phyloP scores from a whole-genome alignment of 2,329 filamentous ascomycete genomes.

The Nemania diffusa region DNA sequence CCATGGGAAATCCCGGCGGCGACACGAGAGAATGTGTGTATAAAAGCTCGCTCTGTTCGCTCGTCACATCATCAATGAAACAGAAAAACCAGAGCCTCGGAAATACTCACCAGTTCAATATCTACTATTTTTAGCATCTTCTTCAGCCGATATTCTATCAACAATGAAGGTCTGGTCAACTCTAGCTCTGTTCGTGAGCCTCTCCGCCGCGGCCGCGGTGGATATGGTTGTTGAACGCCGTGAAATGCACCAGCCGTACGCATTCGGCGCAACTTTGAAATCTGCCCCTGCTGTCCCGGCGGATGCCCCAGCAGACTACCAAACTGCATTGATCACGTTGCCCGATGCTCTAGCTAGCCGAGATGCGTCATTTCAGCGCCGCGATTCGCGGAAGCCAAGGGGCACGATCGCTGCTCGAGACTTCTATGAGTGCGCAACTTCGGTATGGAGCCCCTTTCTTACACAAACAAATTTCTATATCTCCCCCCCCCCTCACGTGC shows the following conservation, averaged over 20 bases:
- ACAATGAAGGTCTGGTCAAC: conserved; percentile 45
- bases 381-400: conserved; percentile 37
- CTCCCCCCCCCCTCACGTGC: neutral
- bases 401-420: conserved; percentile 42
- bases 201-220: conserved; percentile 38
- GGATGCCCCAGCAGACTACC: conserved; percentile 38
- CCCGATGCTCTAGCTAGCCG: too few relatives aligned
- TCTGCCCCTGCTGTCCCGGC: neutral
- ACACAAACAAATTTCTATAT: neutral
- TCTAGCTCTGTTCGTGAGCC: conserved; percentile 43
- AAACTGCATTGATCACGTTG: too few relatives aligned
- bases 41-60: conserved; percentile 22
- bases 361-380: conserved; percentile 35
- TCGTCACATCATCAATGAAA: conserved; percentile 20
- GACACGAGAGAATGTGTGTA: conserved; percentile 6
- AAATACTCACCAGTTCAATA: conserved; percentile 19
- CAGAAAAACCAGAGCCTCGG: conserved; percentile 33
- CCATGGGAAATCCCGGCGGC: neutral
- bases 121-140: conserved; percentile 3
- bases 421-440: conserved; percentile 51
- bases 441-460: conserved; percentile 42
- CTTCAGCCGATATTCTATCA: neutral
- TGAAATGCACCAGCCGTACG: conserved; percentile 35
- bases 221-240: conserved; percentile 4
- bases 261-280: conserved; percentile 13